phyloP scores from a whole-genome alignment of 2,329 filamentous ascomycete genomes.

The Aureobasidium mangrovei region DNA sequence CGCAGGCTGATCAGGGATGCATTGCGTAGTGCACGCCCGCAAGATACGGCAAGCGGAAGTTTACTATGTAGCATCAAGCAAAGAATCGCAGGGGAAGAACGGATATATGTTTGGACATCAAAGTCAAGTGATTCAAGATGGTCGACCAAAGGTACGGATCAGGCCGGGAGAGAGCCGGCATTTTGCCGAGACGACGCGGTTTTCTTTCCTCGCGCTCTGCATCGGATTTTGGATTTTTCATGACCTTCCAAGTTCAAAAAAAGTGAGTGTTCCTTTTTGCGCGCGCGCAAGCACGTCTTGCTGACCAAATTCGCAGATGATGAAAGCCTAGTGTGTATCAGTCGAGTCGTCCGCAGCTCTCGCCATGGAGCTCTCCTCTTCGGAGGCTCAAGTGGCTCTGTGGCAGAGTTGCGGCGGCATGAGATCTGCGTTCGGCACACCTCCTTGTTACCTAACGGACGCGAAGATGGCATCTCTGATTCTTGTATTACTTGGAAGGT shows the following conservation, averaged over 20 bases:
- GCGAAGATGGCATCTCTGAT: constrained; percentile 98
- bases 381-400: constrained; percentile 82
- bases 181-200: not conserved
- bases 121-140: not conserved
- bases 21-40: not conserved
- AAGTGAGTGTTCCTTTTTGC: constrained; percentile 55
- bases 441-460: constrained; percentile 97
- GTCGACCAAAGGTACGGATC: not conserved
- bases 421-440: constrained; percentile 99
- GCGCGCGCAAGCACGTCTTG: constrained; percentile 22
- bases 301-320: constrained; percentile 59
- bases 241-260: constrained; percentile 99
- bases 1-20: not conserved
- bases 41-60: not conserved
- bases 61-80: constrained; percentile 21
- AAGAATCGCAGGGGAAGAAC: too few relatives aligned
- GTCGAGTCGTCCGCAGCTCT: constrained; percentile 70
- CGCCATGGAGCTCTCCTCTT: constrained; percentile 74
- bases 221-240: constrained; percentile 48
- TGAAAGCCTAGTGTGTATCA: constrained; percentile 97
- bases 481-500: constrained; percentile 43
- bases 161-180: not conserved
- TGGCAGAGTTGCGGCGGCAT: constrained; percentile 60
- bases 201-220: constrained; percentile 20
- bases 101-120: not conserved